Evolutionary conservation across 371 early-diverging fungal species (phyloP).

Genomic region (Paraphysoderma sedebokerense): DNA sequence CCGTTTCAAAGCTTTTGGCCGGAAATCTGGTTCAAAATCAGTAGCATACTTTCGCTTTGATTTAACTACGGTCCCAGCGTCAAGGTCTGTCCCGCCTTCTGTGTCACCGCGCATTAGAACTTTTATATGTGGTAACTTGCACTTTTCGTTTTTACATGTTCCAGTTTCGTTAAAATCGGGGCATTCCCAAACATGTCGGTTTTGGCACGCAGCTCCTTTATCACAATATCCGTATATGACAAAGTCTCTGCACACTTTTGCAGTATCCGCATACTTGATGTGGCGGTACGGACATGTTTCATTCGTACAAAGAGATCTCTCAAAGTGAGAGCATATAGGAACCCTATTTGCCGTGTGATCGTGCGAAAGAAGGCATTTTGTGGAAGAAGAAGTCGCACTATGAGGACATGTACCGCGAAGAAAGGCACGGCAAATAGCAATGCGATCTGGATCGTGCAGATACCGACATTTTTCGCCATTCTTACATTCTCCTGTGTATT

Average conservation of each 20-base stretch:
- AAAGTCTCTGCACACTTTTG: constrained; percentile 24
- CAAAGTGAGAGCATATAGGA: constrained; percentile 25
- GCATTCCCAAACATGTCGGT: constrained; percentile 27
- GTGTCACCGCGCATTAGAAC: too few relatives aligned
- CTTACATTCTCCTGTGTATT: too few relatives aligned
- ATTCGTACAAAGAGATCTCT: constrained; percentile 15
- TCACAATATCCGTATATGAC: constrained; percentile 22
- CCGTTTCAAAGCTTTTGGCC: too few relatives aligned
- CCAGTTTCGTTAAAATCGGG: constrained; percentile 28
- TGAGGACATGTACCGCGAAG: constrained; percentile 9
- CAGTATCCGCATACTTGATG: constrained; percentile 14
- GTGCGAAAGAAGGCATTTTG: constrained; percentile 25
- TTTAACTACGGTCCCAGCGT: too few relatives aligned
- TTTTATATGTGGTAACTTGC: constrained; percentile 21
- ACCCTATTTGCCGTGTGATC: constrained; percentile 14
- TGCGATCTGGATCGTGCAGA: constrained; percentile 13
- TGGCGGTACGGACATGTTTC: constrained; percentile 21
- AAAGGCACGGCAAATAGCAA: constrained; percentile 12
- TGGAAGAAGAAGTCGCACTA: too few relatives aligned
- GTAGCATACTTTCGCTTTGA: too few relatives aligned
- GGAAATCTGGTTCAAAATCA: too few relatives aligned
- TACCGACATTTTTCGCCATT: constrained; percentile 10
- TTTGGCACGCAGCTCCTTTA: constrained; percentile 14
- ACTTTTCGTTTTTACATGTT: constrained; percentile 12
- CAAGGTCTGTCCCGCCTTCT: too few relatives aligned